phyloP scores from a whole-genome alignment of 148 eudicot species.

The Rhododendron griersonianum region DNA sequence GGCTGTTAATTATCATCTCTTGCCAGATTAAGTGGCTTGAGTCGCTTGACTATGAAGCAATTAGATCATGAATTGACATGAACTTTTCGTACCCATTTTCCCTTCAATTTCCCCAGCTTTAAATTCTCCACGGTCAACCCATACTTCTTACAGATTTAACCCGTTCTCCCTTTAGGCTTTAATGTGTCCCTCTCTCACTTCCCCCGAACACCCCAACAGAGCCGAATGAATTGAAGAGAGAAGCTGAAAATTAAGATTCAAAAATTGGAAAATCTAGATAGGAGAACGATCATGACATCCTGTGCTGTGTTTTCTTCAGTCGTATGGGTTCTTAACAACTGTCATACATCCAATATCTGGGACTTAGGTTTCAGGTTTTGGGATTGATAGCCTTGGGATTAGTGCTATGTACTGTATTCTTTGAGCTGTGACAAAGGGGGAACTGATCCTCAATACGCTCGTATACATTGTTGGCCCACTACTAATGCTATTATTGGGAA shows the following conservation, averaged over 20 bases:
- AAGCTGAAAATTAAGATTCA: neutral
- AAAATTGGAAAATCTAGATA: no score
- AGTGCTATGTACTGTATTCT: neutral
- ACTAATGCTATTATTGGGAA: neutral
- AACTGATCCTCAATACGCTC: neutral
- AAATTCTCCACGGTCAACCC: no score
- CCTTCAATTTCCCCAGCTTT: neutral
- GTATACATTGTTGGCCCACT: neutral
- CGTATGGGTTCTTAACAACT: neutral
- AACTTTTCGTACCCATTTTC: neutral
- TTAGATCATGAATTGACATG: neutral
- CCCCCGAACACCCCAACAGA: no score
- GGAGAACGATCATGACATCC: neutral
- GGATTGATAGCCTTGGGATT: neutral
- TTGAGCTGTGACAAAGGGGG: neutral
- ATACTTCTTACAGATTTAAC: no score
- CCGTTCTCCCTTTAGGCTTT: no score
- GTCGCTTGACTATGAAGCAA: neutral
- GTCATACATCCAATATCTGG: neutral
- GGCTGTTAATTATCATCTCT: neutral
- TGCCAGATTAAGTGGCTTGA: neutral
- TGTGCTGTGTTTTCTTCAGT: neutral
- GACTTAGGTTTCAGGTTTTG: neutral
- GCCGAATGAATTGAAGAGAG: neutral
- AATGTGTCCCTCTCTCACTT: no score